Evolutionary conservation across 345 rosid genomes (phyloP), one percentile per base, ranked within the genome.

Genomic region (Eutrema japonicum): DNA sequence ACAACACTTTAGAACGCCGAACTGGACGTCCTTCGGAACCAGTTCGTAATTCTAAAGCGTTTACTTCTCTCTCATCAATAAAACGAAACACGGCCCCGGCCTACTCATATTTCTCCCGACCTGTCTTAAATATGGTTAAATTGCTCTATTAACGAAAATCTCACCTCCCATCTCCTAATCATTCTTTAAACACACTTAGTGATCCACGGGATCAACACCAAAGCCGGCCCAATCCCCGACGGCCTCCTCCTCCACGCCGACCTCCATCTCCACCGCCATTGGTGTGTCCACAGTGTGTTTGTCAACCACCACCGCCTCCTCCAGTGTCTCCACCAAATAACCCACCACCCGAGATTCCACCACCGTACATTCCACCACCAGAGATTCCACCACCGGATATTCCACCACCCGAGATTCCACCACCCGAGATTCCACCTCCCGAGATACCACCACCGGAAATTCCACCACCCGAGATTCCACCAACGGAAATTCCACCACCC

Each of bases 281-380:
- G 0, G 10, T 7, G 0, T 70, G 66, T 59, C 65, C 65, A 55
- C 64, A 64, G 3, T 43, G 73, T 43, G 33, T 33, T 67, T 67
- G 67, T 6, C 35, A 56, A 32, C 10, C 16, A 18, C 1, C 54
- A 3, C 68, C 41, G 3, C 52, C 18, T 54, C 40, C 40, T 32
- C 5, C 35, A 32, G 35, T 5, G 6, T 32, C 35, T 32, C 35
- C 35, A 32, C 35, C 35, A 32, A 32, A 4, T 18, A 16, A 3
- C 6, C 29, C 52, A 48, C 52, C 52, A 16, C 35, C 35, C 0
- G 9, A 18, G 7, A 8, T 0, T 26, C 10, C 52, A 48, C 52
- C 52, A 32, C 35, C 35, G 1, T 11, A 18, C 6, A 26, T 50
- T 50, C 1, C 29, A 50, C 55, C 56, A 50, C 35, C 35, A 1